Evolutionary conservation across 1,284 basidiomycete genomes (phyloP), one percentile per base, ranked within the genome.

Genomic region (Volvariella volvacea): DNA sequence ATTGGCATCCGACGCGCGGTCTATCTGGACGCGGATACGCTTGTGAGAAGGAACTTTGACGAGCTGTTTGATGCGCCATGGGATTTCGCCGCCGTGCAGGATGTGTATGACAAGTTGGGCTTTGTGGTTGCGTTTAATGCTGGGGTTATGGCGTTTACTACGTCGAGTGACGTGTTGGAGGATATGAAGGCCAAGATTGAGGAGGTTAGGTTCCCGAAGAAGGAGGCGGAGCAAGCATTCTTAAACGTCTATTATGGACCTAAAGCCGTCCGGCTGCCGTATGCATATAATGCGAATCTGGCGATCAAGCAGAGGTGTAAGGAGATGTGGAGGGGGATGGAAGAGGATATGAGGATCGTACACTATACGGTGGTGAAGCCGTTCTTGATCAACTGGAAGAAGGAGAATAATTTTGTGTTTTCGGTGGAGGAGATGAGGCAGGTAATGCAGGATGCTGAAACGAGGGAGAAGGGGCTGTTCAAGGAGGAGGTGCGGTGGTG

Each of bases 201-300:
- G 36, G 53, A 45, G 1, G 66, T 69, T 10, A 49, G 46, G 16
- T 72, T 61, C 51, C 65, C 62, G 7, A 57, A 53, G 3, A 44
- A 50, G 4, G 55, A 68, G 39, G 71, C 68, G 2, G 71, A 73
- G 50, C 71, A 73, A 53, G 59, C 66, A 12, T 73, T 70, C 54
- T 54, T 74, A 15, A 73, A 73, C 52, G 51, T 65, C 17, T 72
- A 67, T 51, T 73, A 66, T 44, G 65, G 61, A 1, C 55, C 60
- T 22, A 61, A 63, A 34, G 63, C 53, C 15, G 48, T 67, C 15
- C 58, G 65, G 14, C 56, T 74, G 3, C 71, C 71, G 2, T 68
- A 68, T 51, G 62, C 62, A 22, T 73, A 73, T 54, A 72, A 72
- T 52, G 67, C 59, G 43, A 72, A 72, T 51, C 56, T 73, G 9